A percentile compares a stretch with the other conserved stretches of the same genome.
Conservation (phyloP, 1,284 basidiomycete species). For the Sanghuangporus baumii region DNA sequence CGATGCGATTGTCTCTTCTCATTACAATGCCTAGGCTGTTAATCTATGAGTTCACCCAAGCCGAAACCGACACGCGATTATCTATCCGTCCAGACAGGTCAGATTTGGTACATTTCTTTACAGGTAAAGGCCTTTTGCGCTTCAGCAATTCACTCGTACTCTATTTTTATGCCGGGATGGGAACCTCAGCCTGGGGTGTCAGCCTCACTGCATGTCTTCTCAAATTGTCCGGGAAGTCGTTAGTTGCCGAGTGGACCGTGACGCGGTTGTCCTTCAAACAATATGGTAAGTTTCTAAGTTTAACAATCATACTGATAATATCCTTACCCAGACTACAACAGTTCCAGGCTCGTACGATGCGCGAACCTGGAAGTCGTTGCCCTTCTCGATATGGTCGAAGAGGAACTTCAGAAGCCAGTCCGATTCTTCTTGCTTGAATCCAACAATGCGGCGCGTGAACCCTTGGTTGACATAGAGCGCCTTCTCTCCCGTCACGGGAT, state of each 20-base stretch:
- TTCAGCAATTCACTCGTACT: background rate
- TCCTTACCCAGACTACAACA: slow-evolving; percentile 42
- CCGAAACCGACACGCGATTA: too few relatives aligned
- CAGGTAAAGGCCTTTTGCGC: background rate
- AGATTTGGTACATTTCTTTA: background rate
- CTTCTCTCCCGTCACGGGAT: slow-evolving; percentile 65
- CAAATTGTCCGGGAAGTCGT: slow-evolving; percentile 37
- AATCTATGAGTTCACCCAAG: too few relatives aligned
- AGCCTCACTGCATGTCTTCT: slow-evolving; percentile 46
- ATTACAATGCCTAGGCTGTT: background rate
- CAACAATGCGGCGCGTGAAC: slow-evolving; percentile 61
- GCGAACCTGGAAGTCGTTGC: slow-evolving; percentile 42
- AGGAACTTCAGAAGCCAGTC: slow-evolving; percentile 59
- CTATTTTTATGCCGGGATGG: slow-evolving; percentile 31
- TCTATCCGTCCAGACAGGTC: background rate
- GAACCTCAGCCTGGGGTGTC: slow-evolving; percentile 50
- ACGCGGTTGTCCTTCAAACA: slow-evolving; percentile 42
- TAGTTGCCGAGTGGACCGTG: slow-evolving; percentile 43
- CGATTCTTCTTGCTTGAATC: slow-evolving; percentile 62
- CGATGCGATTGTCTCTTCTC: background rate
- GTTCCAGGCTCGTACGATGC: slow-evolving; percentile 39
- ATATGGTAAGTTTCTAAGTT: background rate
- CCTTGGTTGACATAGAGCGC: slow-evolving; percentile 59
- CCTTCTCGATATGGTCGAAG: slow-evolving; percentile 47
- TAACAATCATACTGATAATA: background rate